These are phyloP conservation scores for Anthostomella pinea DNA, from an alignment of 2,329 filamentous ascomycete species.

Conservation along the genomic window DNA sequence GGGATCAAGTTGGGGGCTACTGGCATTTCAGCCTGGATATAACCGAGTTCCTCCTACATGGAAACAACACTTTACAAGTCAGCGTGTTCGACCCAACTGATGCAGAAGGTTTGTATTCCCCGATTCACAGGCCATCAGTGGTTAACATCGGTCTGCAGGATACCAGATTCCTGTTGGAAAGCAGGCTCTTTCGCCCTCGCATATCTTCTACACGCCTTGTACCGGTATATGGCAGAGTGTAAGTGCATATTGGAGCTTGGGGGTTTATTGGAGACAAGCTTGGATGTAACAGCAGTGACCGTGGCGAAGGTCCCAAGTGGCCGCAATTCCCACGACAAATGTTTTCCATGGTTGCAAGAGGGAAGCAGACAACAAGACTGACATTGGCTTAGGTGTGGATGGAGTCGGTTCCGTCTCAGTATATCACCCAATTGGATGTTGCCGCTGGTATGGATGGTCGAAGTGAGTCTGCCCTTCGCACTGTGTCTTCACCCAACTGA, in stretches of 20 bases:
- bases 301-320: too few relatives aligned
- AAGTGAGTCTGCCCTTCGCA: slow-evolving; percentile 34
- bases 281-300: background rate
- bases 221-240: slow-evolving; percentile 67
- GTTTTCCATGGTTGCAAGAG: too few relatives aligned
- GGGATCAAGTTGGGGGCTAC: slow-evolving; percentile 58
- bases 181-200: slow-evolving; percentile 53
- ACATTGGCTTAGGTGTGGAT: slow-evolving; percentile 60
- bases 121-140: background rate
- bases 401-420: slow-evolving; percentile 55
- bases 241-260: slow-evolving; percentile 6
- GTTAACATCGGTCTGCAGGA: slow-evolving; percentile 10
- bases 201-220: slow-evolving; percentile 66
- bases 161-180: slow-evolving; percentile 65
- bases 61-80: slow-evolving; percentile 57
- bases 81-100: slow-evolving; percentile 69
- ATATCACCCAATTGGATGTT: slow-evolving; percentile 59
- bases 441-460: slow-evolving; percentile 54
- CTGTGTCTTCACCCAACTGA: background rate
- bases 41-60: slow-evolving; percentile 43
- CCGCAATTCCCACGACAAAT: too few relatives aligned
- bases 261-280: background rate
- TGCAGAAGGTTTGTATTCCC: slow-evolving; percentile 17
- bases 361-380: slow-evolving; percentile 2
- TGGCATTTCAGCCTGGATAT: slow-evolving; percentile 60